A percentile compares a stretch with the other conserved stretches of the same genome.
Conservation (phyloP, 176 grass and related monocot genomes). For the Pharus latifolius region DNA sequence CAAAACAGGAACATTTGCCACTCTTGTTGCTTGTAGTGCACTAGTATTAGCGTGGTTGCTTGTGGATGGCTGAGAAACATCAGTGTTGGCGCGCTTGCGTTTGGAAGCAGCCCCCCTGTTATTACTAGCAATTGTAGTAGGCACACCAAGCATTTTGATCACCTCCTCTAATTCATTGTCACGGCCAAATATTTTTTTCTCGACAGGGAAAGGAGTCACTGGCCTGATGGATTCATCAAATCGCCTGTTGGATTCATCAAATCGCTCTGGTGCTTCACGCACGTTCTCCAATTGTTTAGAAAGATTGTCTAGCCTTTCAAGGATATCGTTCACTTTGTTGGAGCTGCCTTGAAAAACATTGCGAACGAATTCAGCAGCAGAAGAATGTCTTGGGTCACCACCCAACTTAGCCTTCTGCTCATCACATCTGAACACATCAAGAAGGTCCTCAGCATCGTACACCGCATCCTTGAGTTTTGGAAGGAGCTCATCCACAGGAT, state of each 20-base stretch:
- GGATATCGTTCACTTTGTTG: neutral
- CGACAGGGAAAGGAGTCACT: too few species aligned
- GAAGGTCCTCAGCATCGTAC: neutral
- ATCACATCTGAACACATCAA: neutral
- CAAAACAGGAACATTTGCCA: too few species aligned
- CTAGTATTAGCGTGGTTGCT: neutral
- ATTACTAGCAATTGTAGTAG: too few species aligned
- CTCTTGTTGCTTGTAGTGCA: neutral
- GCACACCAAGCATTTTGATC: neutral
- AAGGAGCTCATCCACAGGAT: too few species aligned
- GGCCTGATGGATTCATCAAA: too few species aligned
- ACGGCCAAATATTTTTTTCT: neutral
- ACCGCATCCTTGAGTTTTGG: slow-evolving; percentile 6
- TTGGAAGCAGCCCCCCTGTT: neutral
- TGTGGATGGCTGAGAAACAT: neutral
- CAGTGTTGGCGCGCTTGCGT: too few species aligned
- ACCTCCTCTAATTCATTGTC: neutral
- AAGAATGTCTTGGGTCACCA: neutral
- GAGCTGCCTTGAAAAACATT: neutral
- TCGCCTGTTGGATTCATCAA: neutral
- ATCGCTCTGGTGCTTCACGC: too few species aligned
- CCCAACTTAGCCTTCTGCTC: neutral
- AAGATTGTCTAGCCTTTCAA: neutral
- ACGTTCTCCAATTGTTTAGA: neutral
- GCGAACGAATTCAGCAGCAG: neutral